Base-by-base conservation (phyloP, 305 asterid species). In the Withania somnifera region DNA sequence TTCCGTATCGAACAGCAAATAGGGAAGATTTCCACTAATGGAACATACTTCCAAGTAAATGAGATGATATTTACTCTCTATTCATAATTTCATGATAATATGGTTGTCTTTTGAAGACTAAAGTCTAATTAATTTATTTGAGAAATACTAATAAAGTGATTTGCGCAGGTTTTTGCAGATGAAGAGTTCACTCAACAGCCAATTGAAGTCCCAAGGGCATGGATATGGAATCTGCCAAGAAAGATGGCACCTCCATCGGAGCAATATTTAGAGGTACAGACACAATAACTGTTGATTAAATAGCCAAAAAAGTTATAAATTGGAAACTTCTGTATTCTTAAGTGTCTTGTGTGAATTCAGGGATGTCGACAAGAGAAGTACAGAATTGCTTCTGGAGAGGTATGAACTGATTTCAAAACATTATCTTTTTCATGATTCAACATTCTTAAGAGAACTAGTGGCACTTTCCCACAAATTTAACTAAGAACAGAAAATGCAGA, bases 121-220 rank as follows among this genome's bases (percentile, higher is more conserved):
- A n/a, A n/a, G n/a, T n/a, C n/a, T n/a, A 73, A 66, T 36, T 66
- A 36, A 82, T 19, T 77, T 58, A 24, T 13, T 51, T 4, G 53
- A 57, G 61, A 24, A 54, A 56, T 56, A 26, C 38, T 26, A 52
- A 57, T 11, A 24, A 42, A 11, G 76, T 22, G 61, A 32, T 84
- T 30, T 14, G 15, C 19, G 6, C 64, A 92, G 93, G 90, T 92
- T 38, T 91, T 91, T 79, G 95, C 92, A 0, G 93, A 92, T 69
- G 84, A 89, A 64, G 90, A 85, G 76, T 81, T 92, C 1, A 91
- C 88, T 73, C 67, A 0, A 42, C 15, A 7, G 15, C 95, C 97
- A 0, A 86, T 91, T 24, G 82, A 42, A 40, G 88, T 89, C 83
- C 88, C 91, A 0, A 85, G 87, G 71, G 28, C 66, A 51, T 85